Conservation (phyloP, 83 land plant genomes). For the Thuja plicata region DNA sequence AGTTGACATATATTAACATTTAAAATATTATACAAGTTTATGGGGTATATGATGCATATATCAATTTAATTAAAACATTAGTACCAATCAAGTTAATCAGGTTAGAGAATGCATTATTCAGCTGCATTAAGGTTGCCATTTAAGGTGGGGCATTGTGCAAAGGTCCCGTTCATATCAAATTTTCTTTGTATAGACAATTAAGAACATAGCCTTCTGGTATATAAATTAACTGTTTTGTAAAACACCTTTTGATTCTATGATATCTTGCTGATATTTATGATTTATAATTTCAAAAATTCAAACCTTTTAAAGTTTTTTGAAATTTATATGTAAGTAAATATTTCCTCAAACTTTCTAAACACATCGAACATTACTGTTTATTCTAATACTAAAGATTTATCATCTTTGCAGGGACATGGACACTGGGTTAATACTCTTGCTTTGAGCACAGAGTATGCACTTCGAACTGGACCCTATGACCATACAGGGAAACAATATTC, state of each 20-base stretch:
- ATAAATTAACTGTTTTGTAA: neutral
- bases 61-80: too few relatives aligned
- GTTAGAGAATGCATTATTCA: too few relatives aligned
- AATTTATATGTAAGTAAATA: neutral
- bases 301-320: neutral
- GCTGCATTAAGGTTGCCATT: too few relatives aligned
- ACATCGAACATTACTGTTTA: neutral
- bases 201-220: neutral
- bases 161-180: neutral
- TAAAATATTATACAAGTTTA: too few relatives aligned
- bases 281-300: neutral
- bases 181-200: neutral
- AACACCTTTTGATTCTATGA: neutral
- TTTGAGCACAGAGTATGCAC: slow-evolving; percentile 90
- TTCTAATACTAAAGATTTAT: neutral
- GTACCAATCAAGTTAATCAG: too few relatives aligned
- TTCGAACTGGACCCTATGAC: slow-evolving; percentile 94
- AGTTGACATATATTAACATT: too few relatives aligned
- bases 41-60: too few relatives aligned
- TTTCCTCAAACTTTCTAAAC: neutral
- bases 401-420: slow-evolving; percentile 77
- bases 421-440: slow-evolving; percentile 99
- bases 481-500: slow-evolving; percentile 71
- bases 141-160: too few relatives aligned
- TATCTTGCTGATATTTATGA: neutral